Base-by-base conservation (phyloP, 495 filamentous ascomycete genomes). In the Chaetomium cochliodes region DNA sequence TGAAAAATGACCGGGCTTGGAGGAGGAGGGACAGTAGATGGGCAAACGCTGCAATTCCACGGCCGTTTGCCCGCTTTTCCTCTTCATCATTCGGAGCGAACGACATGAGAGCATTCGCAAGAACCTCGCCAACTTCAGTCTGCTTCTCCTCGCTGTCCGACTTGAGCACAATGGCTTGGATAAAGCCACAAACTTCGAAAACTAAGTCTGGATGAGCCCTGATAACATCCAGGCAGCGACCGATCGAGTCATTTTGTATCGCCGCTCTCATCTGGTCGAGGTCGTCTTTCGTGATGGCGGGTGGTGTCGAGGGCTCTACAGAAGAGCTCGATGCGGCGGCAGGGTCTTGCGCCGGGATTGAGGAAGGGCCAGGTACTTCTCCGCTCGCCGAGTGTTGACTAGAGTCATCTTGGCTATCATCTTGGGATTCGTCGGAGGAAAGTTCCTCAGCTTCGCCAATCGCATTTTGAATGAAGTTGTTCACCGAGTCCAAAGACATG, bases 1-100 rank as follows among this genome's bases (percentile, higher is more conserved):
- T 82, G 73, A 93, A 97, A 78, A 98, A 97, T 0, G 82, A 72
- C 62, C 85, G 86, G 62, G 94, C 86, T 68, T 94, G 91, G 25
- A 98, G 84, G 53, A 97, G 86, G 58, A 98, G 78, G 3, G 91
- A 93, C 13, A 99, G 80, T 44, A 99, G 85, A 76, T 99, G 93
- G 13, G 94, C 92, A 75, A 93, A 97, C 0, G 96, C 90, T 22
- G 93, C 89, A 65, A 98, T 90, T 57, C 75, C 76, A 59, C 67
- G 69, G 13, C 77, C 77, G 42, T 76, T 79, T 6, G 69, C 64
- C 69, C 93, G 96, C 71, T 93, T 90, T 15, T 90, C 91, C 3
- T 90, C 90, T 54, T 93, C 88, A 26, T 90, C 89, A 47, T 93
- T 89, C 66, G 84, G 81, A 49, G 85, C 78, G 60, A 97, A 82